Evolutionary conservation across 2,329 filamentous ascomycete genomes (phyloP).

Genomic region (Tolypocladium tundrense): DNA sequence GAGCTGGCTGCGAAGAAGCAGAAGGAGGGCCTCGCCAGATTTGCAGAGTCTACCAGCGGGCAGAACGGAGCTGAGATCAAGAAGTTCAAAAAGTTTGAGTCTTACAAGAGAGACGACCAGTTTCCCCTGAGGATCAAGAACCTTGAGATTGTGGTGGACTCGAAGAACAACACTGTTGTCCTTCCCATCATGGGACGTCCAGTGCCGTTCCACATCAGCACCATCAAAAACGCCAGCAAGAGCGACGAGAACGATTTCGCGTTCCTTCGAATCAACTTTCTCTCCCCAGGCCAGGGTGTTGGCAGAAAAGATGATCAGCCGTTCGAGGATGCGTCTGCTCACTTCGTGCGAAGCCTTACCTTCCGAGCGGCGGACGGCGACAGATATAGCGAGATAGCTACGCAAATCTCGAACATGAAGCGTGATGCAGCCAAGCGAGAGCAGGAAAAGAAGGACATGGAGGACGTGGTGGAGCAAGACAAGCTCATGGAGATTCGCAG

Average conservation of each 20-base stretch:
- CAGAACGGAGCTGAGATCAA: constrained; percentile 89
- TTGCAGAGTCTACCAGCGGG: constrained; percentile 73
- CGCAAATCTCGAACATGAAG: constrained; percentile 92
- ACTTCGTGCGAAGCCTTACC: constrained; percentile 92
- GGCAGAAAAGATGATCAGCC: constrained; percentile 95
- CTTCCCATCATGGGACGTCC: constrained; percentile 95
- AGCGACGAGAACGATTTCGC: constrained; percentile 92
- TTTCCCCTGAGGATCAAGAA: constrained; percentile 76
- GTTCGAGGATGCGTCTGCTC: constrained; percentile 90
- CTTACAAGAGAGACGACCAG: constrained; percentile 96
- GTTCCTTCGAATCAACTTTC: constrained; percentile 91
- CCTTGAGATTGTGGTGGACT: constrained; percentile 80
- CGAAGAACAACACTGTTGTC: constrained; percentile 81
- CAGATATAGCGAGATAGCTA: constrained; percentile 81
- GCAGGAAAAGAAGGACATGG: constrained; percentile 98
- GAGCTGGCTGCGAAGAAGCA: constrained; percentile 82
- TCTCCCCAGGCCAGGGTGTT: constrained; percentile 94
- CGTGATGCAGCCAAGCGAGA: constrained; percentile 86
- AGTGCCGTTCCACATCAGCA: constrained; percentile 94
- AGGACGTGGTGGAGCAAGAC: constrained; percentile 97
- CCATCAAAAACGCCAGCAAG: constrained; percentile 98
- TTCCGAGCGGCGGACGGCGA: constrained; percentile 86
- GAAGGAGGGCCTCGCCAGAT: constrained; percentile 74
- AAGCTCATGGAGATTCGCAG: constrained; percentile 92
- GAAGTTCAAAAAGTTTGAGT: constrained; percentile 98